Conservation (phyloP, 2,329 filamentous ascomycete species). For the Cucurbitaria berberidis region DNA sequence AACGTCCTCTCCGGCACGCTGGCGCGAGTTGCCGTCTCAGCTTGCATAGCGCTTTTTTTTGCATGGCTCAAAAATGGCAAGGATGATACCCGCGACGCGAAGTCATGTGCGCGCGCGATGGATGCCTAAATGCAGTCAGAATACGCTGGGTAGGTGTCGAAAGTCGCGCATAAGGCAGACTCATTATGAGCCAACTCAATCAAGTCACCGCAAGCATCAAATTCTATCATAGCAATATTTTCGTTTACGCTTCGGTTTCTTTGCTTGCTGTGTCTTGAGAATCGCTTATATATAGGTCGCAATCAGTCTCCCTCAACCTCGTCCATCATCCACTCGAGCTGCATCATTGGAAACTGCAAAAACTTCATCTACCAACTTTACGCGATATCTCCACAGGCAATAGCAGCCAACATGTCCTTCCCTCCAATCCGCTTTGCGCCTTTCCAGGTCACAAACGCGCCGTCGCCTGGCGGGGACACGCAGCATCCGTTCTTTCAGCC, state of each 20-base stretch:
- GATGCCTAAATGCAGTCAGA: constrained; percentile 4
- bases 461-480: constrained; percentile 19
- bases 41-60: too few relatives aligned
- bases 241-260: too few relatives aligned
- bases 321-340: not conserved
- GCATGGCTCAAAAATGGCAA: too few relatives aligned
- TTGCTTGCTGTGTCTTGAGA: too few relatives aligned
- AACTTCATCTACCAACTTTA: not conserved
- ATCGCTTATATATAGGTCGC: not conserved
- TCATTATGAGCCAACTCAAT: constrained; percentile 5
- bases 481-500: constrained; percentile 29
- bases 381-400: not conserved
- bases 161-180: constrained; percentile 23
- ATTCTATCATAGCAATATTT: too few relatives aligned
- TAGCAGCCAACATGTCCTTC: constrained; percentile 21
- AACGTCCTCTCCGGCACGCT: too few relatives aligned
- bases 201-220: constrained; percentile 4
- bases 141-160: constrained; percentile 5
- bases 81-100: constrained; percentile 29
- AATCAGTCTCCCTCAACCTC: not conserved
- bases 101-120: constrained; percentile 30
- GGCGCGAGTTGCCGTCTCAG: too few relatives aligned
- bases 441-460: constrained; percentile 34
- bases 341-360: not conserved
- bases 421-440: constrained; percentile 39